Evolutionary conservation across 345 rosid genomes (phyloP), one percentile per base, ranked within the genome.

Genomic region (Diplotaxis tenuifolia): DNA sequence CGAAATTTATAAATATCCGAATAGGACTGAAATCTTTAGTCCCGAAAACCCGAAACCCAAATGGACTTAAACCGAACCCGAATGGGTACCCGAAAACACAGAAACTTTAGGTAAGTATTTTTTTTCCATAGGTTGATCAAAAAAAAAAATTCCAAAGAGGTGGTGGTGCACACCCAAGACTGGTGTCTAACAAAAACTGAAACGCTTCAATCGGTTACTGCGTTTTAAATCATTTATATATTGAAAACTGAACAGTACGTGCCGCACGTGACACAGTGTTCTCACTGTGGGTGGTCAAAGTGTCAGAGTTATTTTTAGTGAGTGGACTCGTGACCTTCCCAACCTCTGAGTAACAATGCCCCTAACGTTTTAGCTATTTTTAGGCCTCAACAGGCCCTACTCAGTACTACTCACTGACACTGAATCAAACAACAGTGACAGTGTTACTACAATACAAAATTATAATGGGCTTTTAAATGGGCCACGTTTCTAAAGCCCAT

Each of bases 251-350:
- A 68, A 75, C 14, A 62, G 74, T 75, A 55, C 0, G n/a, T 66
- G 29, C 60, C 79, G 65, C 79, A 75, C 79, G 79, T 75, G 75
- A 75, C 3, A 61, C 69, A 61, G 27, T 75, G 59, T 20, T 9
- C 10, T 42, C 27, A 15, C 50, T 18, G 12, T 9, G 10, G 45
- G 9, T 75, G 70, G 79, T 62, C 70, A 75, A 69, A 54, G 65
- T 69, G 75, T 69, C 79, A 69, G 79, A 11, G 4, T 1, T 9
- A n/a, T 7, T 54, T 18, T 47, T 50, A 18, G 1, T 22, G 65
- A 62, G 1, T 52, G 12, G 57, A 67, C 73, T 62, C 74, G 78
- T 60, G 67, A 67, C 49, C 40, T 40, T 20, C 23, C 32, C 59
- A 58, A 61, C 61, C 78, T 74, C 70, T 16, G n/a, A 9, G 66